These are phyloP conservation scores for Ophiostoma tasmaniense DNA, from an alignment of 2,329 filamentous ascomycete species.

Conservation along the genomic window DNA sequence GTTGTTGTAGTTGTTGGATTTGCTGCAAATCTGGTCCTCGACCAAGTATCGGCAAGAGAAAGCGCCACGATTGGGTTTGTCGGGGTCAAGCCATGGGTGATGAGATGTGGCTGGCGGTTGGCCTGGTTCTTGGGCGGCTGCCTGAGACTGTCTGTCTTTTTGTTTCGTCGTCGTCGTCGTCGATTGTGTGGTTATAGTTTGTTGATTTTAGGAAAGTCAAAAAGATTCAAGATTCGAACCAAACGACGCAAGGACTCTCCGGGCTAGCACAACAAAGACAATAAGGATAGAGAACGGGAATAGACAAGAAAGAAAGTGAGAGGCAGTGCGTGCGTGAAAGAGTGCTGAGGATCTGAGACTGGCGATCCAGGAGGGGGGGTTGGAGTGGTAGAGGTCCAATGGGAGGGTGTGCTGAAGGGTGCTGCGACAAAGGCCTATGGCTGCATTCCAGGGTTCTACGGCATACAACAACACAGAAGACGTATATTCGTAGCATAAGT, in stretches of 20 bases:
- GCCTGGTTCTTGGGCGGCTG: not conserved
- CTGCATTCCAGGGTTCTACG: slow-evolving; percentile 7
- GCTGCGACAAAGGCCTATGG: not conserved
- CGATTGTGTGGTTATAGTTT: not conserved
- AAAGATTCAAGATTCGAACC: not conserved
- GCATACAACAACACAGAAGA: not conserved
- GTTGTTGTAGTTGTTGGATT: not conserved
- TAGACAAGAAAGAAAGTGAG: slow-evolving; percentile 5
- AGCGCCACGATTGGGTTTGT: slow-evolving; percentile 10
- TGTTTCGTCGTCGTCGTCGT: not conserved
- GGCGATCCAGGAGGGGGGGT: slow-evolving; percentile 12
- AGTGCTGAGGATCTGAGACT: slow-evolving; percentile 15
- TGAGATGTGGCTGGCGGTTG: slow-evolving; percentile 7
- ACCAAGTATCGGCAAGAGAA: slow-evolving; percentile 2
- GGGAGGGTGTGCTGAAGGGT: not conserved
- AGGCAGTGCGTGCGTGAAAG: slow-evolving; percentile 4
- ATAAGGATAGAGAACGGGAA: slow-evolving; percentile 7
- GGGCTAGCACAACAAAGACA: not conserved
- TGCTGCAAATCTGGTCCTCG: not conserved
- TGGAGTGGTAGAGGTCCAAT: slow-evolving; percentile 3
- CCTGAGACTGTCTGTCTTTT: not conserved
- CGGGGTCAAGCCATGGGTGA: slow-evolving; percentile 11
- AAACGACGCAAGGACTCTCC: not conserved
- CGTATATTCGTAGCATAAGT: not conserved
- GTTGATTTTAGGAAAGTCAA: slow-evolving; percentile 1